Evolutionary conservation across 2,329 filamentous ascomycete species (phyloP), one percentile per base, ranked within the genome.

Genomic region (Sporothrix inflata): DNA sequence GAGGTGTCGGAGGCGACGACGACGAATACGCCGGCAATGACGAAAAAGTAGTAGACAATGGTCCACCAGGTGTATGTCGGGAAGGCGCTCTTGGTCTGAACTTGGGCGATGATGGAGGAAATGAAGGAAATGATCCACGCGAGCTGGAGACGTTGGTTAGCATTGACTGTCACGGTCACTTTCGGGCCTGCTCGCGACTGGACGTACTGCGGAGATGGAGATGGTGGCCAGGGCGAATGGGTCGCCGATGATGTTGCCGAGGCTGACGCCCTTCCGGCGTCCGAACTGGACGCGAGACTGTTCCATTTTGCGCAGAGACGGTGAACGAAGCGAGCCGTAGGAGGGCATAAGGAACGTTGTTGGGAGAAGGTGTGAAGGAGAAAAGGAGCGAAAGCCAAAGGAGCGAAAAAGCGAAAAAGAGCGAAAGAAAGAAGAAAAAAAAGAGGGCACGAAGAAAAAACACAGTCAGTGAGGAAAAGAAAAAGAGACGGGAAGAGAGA

Each of bases 71-170:
- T 90, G 81, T 94, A 98, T 75, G 94, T 92, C 16, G 94, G 94
- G 78, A 94, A 97, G 7, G 79, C 78, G 34, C 79, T 79, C 70
- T 82, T 82, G 69, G 82, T 83, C 73, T 87, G 82, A 55, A 88
- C 79, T 72, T 88, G 85, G 53, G 91, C 90, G 77, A 98, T 89
- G 79, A 97, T 91, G 74, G 93, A 95, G 75, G 91, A 87, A 78
- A 98, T 88, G 81, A 98, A 97, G 61, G 94, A 90, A 78, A 99
- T 97, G 76, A 97, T 82, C 96, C 96, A 99, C 73, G 94, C 95
- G 75, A 97, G 90, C 95, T 98, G 80, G 3, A 19, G 34, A 11
- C 1, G 21, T 53, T 53, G 60, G 57, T 27, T 21, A 63, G 38
- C 7, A 24, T 38, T 42, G 34, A 21, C 34, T 21, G 34, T 5